A percentile compares a stretch with the other conserved stretches of the same genome.
Conservation (phyloP, 352 stramenopile genomes). For the Globisporangium paroecandrum region DNA sequence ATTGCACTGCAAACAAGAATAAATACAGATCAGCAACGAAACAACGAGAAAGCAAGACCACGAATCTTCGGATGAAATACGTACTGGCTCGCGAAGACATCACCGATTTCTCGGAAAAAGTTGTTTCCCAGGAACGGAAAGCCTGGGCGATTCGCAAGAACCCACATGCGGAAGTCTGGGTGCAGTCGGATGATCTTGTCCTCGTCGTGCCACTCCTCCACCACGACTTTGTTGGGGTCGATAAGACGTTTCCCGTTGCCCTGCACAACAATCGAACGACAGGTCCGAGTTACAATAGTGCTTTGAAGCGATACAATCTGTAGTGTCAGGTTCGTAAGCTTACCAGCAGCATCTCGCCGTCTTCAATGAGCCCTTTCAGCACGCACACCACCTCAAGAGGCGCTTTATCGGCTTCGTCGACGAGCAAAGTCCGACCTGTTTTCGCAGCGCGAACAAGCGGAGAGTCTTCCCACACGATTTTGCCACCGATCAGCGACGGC, state of each 20-base stretch:
- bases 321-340: background rate
- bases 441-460: slow-evolving; percentile 92
- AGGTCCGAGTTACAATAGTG: background rate
- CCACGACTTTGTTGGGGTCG: slow-evolving; percentile 59
- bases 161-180: slow-evolving; percentile 91
- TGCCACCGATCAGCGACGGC: slow-evolving; percentile 85
- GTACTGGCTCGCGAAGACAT: slow-evolving; percentile 92
- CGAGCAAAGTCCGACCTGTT: slow-evolving; percentile 88
- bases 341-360: slow-evolving; percentile 93
- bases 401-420: slow-evolving; percentile 97
- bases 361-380: slow-evolving; percentile 95
- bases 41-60: too few species aligned
- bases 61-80: slow-evolving; percentile 10
- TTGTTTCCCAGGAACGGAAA: slow-evolving; percentile 98
- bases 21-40: too few species aligned
- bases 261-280: slow-evolving; percentile 21
- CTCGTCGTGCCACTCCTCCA: slow-evolving; percentile 61
- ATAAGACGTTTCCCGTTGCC: slow-evolving; percentile 87
- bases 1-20: slow-evolving; percentile 53
- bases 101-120: slow-evolving; percentile 92
- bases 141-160: slow-evolving; percentile 94
- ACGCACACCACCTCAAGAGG: slow-evolving; percentile 93
- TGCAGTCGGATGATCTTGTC: slow-evolving; percentile 90
- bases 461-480: slow-evolving; percentile 91
- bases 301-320: background rate